A percentile compares a stretch with the other conserved stretches of the same genome.
phyloP scores from a whole-genome alignment of 2,329 filamentous ascomycete genomes.

The Colletotrichum acutatum region DNA sequence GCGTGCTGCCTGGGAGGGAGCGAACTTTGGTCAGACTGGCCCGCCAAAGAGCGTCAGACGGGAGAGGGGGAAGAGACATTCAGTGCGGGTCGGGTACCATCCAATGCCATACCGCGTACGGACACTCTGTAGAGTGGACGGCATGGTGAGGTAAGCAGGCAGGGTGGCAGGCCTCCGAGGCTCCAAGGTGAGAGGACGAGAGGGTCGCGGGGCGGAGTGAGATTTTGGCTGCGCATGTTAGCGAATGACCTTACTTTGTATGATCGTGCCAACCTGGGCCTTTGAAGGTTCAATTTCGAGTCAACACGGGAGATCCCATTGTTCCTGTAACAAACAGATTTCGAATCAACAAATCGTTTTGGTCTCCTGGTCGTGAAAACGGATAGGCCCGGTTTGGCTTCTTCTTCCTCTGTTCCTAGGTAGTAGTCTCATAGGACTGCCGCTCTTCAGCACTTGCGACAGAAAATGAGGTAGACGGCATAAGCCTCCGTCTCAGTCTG shows the following conservation, averaged over 20 bases:
- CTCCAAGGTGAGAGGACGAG: not conserved
- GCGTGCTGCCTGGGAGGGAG: constrained; percentile 4
- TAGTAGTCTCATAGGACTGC: not conserved
- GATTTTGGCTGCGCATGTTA: not conserved
- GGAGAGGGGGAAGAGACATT: constrained; percentile 2
- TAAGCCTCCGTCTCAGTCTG: not conserved
- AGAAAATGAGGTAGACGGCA: not conserved
- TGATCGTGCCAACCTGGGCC: not conserved
- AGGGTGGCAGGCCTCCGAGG: not conserved
- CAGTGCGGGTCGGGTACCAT: constrained; percentile 1
- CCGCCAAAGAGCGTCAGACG: no score
- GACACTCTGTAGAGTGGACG: not conserved
- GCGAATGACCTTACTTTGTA: constrained; percentile 16
- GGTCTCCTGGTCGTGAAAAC: not conserved
- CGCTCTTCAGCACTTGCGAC: not conserved
- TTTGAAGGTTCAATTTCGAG: not conserved
- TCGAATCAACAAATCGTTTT: not conserved
- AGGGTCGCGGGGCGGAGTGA: not conserved
- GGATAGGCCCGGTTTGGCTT: not conserved
- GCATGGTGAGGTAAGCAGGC: constrained; percentile 20
- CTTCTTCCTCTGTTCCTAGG: not conserved
- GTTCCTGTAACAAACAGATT: not conserved
- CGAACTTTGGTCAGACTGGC: not conserved
- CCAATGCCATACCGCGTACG: no score
- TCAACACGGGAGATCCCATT: not conserved